Base-by-base conservation (phyloP, 176 grass and related monocot genomes). In the Avena eriantha region DNA sequence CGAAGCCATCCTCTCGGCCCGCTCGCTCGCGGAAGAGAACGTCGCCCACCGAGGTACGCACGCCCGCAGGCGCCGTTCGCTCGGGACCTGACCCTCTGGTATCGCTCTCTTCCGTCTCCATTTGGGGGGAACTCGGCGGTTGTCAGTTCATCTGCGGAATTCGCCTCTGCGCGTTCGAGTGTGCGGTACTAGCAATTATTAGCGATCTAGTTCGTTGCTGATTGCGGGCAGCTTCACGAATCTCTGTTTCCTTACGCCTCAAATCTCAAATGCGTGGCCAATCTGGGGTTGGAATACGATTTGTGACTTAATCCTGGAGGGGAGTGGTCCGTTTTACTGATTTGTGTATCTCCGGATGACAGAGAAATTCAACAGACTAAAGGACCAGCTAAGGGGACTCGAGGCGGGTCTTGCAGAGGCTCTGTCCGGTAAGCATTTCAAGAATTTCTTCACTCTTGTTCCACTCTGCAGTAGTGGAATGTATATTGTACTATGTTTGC, bases 361-460 rank as follows among this genome's bases (percentile, higher is more conserved):
- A 98, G 95, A 88, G 23, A 85, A 89, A 39, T 78, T 88, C 51
- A 34, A 72, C 33, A 5, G 51, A 29, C 80, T 92, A 17, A 98
- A 92, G 88, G 88, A 92, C 19, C 54, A 92, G 23, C 87, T 93
- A n/a, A 85, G 76, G 57, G 88, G 85, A 75, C 64, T 91, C 35
- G 83, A 93, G 79, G 73, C 85, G 54, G 54, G 85, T 55, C 77
- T 93, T 16, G 49, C 57, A 21, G 80, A 90, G 78, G 50, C 89
- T 36, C 14, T 91, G 14, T 80, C 88, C 61, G 80, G 95, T 94
- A 90, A 87, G 51, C 69, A 43, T 22, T 43, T 7, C 10, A 21
- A 46, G n/a, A 67, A 71, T 73, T 50, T 54, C 41, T n/a, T 35
- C 69, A 10, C 43, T 75, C 2, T 18, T 69, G 23, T 66, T 66